Base-by-base conservation (phyloP, 805 yeast species). In the Pichia exigua region DNA sequence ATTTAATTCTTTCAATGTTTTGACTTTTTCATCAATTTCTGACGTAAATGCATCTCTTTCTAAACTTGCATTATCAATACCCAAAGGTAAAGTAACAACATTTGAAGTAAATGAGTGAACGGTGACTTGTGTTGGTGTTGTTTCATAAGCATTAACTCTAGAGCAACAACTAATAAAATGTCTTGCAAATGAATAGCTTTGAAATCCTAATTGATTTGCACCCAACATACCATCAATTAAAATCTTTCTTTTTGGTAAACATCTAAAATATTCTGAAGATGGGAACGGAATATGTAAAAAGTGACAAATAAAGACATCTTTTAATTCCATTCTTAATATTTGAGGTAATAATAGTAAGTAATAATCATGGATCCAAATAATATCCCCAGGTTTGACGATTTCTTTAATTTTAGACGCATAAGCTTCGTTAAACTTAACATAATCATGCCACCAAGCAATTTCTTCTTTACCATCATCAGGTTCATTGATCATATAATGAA, bases 211-310 rank as follows among this genome's bases (percentile, higher is more conserved):
- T 61, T 82, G 79, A 64, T 89, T 87, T 8, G 96, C 82, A 24
- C 98, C 98, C 46, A 94, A 76, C 78, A 94, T 78, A 18, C 99
- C 98, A 62, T 88, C 95, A 53, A 94, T 74, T 47, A 94, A 72
- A 62, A 87, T 85, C 51, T 81, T 76, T 58, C 99, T 78, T 67
- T 87, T 87, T 40, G 96, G 83, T 38, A 95, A 69, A 59, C 96
- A 87, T 55, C 97, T 77, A 71, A 94, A 89, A 66, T 91, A 90
- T 68, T 94, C 99, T 18, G 90, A 83, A 26, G 96, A 83, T 13
- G 97, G 97, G 76, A 92, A 91, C n/a, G 97, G 96, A 3, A 88
- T 78, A 66, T 91, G 97, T 57, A 91, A 69, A 67, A 79, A 90
- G 49, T 87, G 79, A 15, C 92, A 94, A 57, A 91, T 85, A 54